Conservation (phyloP, 1,139 yeast species). For the Eremothecium gossypii region DNA sequence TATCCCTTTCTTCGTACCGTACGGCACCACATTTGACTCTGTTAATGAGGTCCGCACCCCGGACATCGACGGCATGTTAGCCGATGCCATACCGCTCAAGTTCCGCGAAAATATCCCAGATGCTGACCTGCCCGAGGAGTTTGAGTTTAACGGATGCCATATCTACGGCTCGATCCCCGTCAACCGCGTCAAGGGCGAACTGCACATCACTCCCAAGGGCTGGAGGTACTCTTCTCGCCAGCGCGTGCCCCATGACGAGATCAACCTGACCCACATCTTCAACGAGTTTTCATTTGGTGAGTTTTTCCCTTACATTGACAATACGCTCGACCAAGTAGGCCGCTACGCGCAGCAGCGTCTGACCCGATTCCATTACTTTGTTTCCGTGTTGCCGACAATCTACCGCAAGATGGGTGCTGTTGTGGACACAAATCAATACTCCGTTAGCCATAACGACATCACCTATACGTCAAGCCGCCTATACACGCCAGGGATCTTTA, state of each 20-base stretch:
- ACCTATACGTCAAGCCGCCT: constrained; percentile 25
- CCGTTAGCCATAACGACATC: constrained; percentile 47
- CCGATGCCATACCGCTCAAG: constrained; percentile 56
- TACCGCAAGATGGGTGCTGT: constrained; percentile 62
- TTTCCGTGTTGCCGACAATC: constrained; percentile 78
- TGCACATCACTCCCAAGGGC: constrained; percentile 75
- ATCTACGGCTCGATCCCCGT: constrained; percentile 82
- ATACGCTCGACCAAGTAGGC: constrained; percentile 75
- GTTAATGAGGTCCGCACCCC: constrained; percentile 49
- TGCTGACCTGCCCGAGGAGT: constrained; percentile 15
- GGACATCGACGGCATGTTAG: constrained; percentile 55
- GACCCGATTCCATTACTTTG: constrained; percentile 50
- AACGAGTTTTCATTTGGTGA: constrained; percentile 87
- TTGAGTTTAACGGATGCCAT: constrained; percentile 55
- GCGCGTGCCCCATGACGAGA: constrained; percentile 39
- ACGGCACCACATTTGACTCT: constrained; percentile 36
- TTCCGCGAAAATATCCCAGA: constrained; percentile 35
- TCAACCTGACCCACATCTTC: constrained; percentile 78
- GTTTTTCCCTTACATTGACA: constrained; percentile 74
- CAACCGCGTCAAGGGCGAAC: constrained; percentile 75
- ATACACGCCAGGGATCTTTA: constrained; percentile 64
- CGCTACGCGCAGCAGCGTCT: constrained; percentile 40
- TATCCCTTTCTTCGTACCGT: constrained; percentile 46
- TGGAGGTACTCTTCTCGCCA: constrained; percentile 30
- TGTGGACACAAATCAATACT: constrained; percentile 79